Percentiles rank a stretch among this genome's conserved stretches.
These are phyloP conservation scores for Penicillium capsulatum DNA, from an alignment of 2,329 filamentous ascomycete species.

Conservation along the genomic window DNA sequence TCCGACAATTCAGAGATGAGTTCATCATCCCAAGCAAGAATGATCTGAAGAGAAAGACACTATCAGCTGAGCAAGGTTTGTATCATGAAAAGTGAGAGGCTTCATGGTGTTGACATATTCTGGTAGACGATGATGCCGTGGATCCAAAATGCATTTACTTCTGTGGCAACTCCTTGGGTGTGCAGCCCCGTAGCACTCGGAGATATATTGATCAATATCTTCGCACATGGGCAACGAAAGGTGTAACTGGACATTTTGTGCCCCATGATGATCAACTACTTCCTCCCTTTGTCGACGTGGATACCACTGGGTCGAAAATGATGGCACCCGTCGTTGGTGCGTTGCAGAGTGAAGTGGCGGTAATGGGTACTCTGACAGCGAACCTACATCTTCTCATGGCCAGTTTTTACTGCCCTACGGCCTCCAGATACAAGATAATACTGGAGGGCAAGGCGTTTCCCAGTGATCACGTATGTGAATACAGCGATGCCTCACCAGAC, in stretches of 20 bases:
- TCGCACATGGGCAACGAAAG: conserved; percentile 77
- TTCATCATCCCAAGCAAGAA: conserved; percentile 73
- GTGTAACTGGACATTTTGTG: conserved; percentile 78
- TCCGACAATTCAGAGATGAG: conserved; percentile 60
- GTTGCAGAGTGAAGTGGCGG: conserved; percentile 66
- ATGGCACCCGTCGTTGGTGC: conserved; percentile 74
- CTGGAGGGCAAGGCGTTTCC: conserved; percentile 90
- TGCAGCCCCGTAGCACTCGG: conserved; percentile 68
- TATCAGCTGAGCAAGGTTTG: conserved; percentile 38
- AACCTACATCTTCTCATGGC: conserved; percentile 81
- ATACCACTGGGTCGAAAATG: conserved; percentile 66
- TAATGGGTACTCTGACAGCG: conserved; percentile 81
- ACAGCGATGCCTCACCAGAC: neutral
- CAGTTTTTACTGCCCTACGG: conserved; percentile 72
- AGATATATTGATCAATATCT: conserved; percentile 68
- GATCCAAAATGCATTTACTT: conserved; percentile 67
- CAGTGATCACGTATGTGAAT: conserved; percentile 64
- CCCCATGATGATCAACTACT: conserved; percentile 64
- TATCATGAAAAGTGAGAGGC: conserved; percentile 1
- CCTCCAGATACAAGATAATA: conserved; percentile 69
- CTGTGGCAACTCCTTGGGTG: conserved; percentile 82
- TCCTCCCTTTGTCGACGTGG: conserved; percentile 71
- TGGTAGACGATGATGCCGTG: conserved; percentile 26
- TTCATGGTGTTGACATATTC: no score
- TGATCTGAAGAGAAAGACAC: conserved; percentile 62